Evolutionary conservation across 352 stramenopile species (phyloP).

Genomic region (Globisporangium splendens): DNA sequence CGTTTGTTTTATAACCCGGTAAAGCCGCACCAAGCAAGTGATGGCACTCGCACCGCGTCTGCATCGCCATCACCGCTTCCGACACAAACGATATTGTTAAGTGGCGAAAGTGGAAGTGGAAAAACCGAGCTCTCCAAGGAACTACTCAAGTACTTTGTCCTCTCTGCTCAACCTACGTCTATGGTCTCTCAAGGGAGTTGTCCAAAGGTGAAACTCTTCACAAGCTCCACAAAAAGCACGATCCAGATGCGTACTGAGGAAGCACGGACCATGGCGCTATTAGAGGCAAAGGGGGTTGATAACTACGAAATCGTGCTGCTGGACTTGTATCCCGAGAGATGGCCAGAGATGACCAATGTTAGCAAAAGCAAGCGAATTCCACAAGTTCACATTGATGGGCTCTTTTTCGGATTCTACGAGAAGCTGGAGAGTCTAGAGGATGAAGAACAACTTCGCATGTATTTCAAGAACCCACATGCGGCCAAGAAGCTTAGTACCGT

Average conservation of each 20-base stretch:
- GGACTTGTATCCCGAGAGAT: slow-evolving; percentile 59
- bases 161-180: slow-evolving; percentile 44
- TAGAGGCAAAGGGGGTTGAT: slow-evolving; percentile 66
- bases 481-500: slow-evolving; percentile 57
- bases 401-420: slow-evolving; percentile 82
- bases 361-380: slow-evolving; percentile 71
- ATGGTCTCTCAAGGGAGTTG: slow-evolving; percentile 9
- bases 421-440: slow-evolving; percentile 73
- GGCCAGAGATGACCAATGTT: slow-evolving; percentile 60
- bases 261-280: slow-evolving; percentile 58
- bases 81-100: slow-evolving; percentile 40
- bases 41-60: slow-evolving; percentile 2
- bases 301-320: slow-evolving; percentile 70
- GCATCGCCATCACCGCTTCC: slow-evolving; percentile 3
- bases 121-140: slow-evolving; percentile 81
- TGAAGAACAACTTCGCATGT: slow-evolving; percentile 77
- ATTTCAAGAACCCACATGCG: slow-evolving; percentile 65
- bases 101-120: slow-evolving; percentile 66
- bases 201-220: slow-evolving; percentile 61
- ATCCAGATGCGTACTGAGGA: slow-evolving; percentile 82
- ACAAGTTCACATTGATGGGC: slow-evolving; percentile 63
- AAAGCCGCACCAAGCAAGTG: neutral
- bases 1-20: slow-evolving; percentile 34
- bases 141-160: slow-evolving; percentile 71
- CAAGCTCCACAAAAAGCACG: slow-evolving; percentile 81